Conservation (phyloP, 768 basidiomycete species). For the Cubamyces lactineus region DNA sequence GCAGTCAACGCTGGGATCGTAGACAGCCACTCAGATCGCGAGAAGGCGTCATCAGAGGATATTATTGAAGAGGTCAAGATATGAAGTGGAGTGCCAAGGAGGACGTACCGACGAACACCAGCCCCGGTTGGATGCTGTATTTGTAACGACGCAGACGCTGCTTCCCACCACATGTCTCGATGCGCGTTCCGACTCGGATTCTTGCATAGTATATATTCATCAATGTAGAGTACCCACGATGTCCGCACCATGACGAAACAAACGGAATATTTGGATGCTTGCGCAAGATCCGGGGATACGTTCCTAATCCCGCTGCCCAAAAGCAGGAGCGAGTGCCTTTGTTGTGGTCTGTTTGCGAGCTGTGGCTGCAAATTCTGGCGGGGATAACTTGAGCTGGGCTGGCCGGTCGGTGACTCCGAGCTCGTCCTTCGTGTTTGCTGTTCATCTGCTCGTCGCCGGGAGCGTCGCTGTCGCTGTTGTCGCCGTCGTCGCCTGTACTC, state of each 20-base stretch:
- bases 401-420: background rate
- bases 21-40: slow-evolving; percentile 28
- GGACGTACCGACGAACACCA: too few species aligned
- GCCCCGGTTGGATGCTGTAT: slow-evolving; percentile 6
- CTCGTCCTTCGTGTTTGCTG: slow-evolving; percentile 1
- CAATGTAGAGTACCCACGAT: slow-evolving; percentile 5
- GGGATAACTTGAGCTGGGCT: background rate
- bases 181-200: background rate
- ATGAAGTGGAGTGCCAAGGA: background rate
- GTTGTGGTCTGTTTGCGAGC: slow-evolving; percentile 16
- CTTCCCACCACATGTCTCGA: background rate
- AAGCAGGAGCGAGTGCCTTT: background rate
- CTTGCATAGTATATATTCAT: background rate
- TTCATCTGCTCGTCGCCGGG: background rate
- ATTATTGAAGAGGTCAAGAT: slow-evolving; percentile 28
- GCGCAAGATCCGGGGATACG: background rate
- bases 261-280: background rate
- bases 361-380: slow-evolving; percentile 17
- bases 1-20: slow-evolving; percentile 24
- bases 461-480: background rate
- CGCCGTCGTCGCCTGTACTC: slow-evolving; percentile 6
- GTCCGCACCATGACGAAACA: background rate
- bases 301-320: background rate
- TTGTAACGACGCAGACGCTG: slow-evolving; percentile 12
- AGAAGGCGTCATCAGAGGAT: slow-evolving; percentile 28